Evolutionary conservation across 2,329 filamentous ascomycete genomes (phyloP), one percentile per base, ranked within the genome.

Genomic region (Epicoccum nigrum): DNA sequence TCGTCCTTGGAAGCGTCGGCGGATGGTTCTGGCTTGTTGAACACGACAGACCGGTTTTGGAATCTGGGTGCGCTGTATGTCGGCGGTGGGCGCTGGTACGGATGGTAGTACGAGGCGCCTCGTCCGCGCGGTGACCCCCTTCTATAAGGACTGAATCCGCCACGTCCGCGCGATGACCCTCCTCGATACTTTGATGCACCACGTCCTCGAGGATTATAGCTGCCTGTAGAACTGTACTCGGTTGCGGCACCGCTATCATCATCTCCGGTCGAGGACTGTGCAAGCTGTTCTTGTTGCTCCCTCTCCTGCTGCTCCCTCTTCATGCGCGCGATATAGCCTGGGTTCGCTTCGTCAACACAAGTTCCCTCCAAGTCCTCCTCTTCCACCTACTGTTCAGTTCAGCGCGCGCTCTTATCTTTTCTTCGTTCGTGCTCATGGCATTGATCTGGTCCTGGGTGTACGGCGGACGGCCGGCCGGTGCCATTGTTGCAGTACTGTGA

Each of bases 331-430:
- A 62, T 56, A 17, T 62, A 66, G 49, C 55, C 59, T 65, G 49
- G 3, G 13, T 41, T 38, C 7, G 33, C 13, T 25, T 25, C 23
- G 59, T 68, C 43, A 62, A 49, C 9, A 51, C 20, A n/a, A n/a
- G 2, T 23, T 21, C 41, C 33, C 39, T 27, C 13, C 19, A 17
- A 2, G n/a, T 17, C 32, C 43, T 51, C 43, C 41, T 59, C 33
- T 58, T 55, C 31, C 50, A 64, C 65, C 21, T 65, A 67, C 66
- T 68, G 38, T 49, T 56, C n/a, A 67, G 43, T 45, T 65, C 64
- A 32, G 66, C 64, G 34, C 46, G 46, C 7, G 66, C 66, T 41
- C 59, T 56, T 38, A 60, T 37, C 23, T 51, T 45, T 31, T 63
- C 62, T 27, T 57, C 51, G 8, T 55, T 54, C 9, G 59, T 61